These are phyloP conservation scores for Penicillium sp. DNA, from an alignment of 2,329 filamentous ascomycete species.

Conservation along the genomic window DNA sequence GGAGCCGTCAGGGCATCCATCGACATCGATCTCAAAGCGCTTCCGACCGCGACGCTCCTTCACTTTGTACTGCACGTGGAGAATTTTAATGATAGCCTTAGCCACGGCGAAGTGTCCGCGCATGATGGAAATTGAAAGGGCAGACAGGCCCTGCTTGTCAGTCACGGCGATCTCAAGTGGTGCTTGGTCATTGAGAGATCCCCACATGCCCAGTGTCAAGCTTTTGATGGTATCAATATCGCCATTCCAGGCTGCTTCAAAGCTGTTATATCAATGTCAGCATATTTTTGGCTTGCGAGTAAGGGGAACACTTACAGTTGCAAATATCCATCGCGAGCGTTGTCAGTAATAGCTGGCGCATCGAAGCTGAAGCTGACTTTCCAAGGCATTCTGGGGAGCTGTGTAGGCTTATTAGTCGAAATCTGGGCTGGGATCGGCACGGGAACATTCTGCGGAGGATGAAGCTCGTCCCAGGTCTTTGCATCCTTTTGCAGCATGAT, in stretches of 20 bases:
- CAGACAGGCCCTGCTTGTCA: slow-evolving; percentile 47
- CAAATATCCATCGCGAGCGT: slow-evolving; percentile 52
- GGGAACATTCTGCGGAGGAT: slow-evolving; percentile 38
- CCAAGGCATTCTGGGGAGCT: slow-evolving; percentile 31
- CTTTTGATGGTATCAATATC: slow-evolving; percentile 52
- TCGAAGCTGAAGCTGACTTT: slow-evolving; percentile 46
- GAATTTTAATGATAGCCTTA: slow-evolving; percentile 60
- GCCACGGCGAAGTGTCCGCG: slow-evolving; percentile 58
- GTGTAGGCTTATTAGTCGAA: slow-evolving; percentile 6
- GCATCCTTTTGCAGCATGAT: slow-evolving; percentile 51
- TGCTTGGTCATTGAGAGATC: slow-evolving; percentile 42
- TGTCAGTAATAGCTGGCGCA: slow-evolving; percentile 44
- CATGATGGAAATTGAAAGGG: slow-evolving; percentile 61
- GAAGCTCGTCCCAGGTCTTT: slow-evolving; percentile 58
- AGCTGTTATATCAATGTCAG: slow-evolving; percentile 44
- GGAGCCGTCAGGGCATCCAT: slow-evolving; percentile 22
- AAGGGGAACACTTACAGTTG: slow-evolving; percentile 45
- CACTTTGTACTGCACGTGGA: slow-evolving; percentile 58
- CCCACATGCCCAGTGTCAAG: slow-evolving; percentile 30
- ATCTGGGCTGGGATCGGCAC: background rate
- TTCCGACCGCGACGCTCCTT: slow-evolving; percentile 43
- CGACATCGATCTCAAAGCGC: slow-evolving; percentile 26
- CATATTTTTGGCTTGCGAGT: slow-evolving; percentile 38
- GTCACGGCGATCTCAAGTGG: slow-evolving; percentile 57
- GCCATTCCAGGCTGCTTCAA: slow-evolving; percentile 63